A percentile compares a stretch with the other conserved stretches of the same genome.
Conservation (phyloP, 2,329 filamentous ascomycete genomes). For the Lachnellula cervina region DNA sequence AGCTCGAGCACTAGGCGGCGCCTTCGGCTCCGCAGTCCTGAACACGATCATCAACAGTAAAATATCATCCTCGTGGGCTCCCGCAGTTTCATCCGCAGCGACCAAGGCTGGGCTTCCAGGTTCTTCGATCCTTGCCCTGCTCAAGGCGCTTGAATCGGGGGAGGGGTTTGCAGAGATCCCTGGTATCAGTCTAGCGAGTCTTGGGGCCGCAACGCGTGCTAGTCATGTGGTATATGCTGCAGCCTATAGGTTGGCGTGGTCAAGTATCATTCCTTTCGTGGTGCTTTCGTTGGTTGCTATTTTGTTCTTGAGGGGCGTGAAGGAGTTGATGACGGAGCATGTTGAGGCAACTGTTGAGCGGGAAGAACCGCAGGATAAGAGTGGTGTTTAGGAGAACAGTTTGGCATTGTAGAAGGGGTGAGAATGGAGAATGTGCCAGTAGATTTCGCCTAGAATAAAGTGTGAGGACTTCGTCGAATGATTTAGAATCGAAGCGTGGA, state of each 20-base stretch:
- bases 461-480: no score
- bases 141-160: constrained; percentile 38
- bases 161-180: constrained; percentile 29
- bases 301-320: constrained; percentile 42
- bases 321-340: constrained; percentile 49
- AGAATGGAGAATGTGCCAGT: no score
- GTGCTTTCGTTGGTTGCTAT: constrained; percentile 43
- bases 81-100: constrained; percentile 38
- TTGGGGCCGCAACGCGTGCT: constrained; percentile 35
- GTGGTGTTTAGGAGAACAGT: constrained; percentile 9
- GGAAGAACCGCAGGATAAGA: constrained; percentile 12
- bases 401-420: no score
- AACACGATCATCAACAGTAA: constrained; percentile 48
- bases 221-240: constrained; percentile 43
- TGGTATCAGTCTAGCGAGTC: constrained; percentile 36
- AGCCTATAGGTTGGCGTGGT: constrained; percentile 46
- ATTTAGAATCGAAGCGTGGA: no score
- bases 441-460: no score
- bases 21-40: constrained; percentile 48
- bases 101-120: constrained; percentile 39
- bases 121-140: constrained; percentile 34
- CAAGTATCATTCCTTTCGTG: constrained; percentile 47
- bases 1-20: constrained; percentile 47
- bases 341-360: constrained; percentile 48
- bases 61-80: constrained; percentile 36